phyloP scores from a whole-genome alignment of 179 eudicot genomes.

The Carnegiea gigantea region DNA sequence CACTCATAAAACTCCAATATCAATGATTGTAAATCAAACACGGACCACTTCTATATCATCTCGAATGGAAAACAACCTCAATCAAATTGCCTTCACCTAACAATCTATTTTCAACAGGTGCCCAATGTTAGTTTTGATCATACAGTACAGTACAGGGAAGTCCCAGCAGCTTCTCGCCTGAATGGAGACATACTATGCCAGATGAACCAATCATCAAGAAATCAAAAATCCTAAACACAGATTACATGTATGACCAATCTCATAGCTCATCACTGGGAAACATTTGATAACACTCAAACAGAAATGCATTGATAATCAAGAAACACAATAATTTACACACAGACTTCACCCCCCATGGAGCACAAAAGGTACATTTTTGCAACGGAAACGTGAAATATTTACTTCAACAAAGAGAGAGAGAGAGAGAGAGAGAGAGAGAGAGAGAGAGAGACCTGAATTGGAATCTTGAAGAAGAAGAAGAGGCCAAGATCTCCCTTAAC shows the following conservation, averaged over 20 bases:
- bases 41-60: not conserved
- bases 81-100: not conserved
- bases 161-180: too few relatives aligned
- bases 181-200: too few relatives aligned
- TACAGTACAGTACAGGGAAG: too few relatives aligned
- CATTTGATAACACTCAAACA: too few relatives aligned
- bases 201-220: too few relatives aligned
- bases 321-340: not conserved
- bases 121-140: too few relatives aligned
- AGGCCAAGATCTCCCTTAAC: constrained; percentile 41
- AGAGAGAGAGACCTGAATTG: constrained; percentile 34
- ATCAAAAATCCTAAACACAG: too few relatives aligned
- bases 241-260: too few relatives aligned
- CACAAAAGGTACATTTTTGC: not conserved
- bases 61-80: not conserved
- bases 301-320: too few relatives aligned
- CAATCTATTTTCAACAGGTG: not conserved
- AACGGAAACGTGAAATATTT: not conserved
- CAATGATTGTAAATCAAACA: too few relatives aligned
- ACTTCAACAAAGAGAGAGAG: not conserved
- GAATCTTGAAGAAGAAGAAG: constrained; percentile 35
- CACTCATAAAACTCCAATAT: not conserved
- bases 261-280: too few relatives aligned
- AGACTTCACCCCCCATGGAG: not conserved
- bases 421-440: constrained; percentile 3